phyloP scores from a whole-genome alignment of 768 basidiomycete genomes.

The Xerocomus brunneocitrinus region DNA sequence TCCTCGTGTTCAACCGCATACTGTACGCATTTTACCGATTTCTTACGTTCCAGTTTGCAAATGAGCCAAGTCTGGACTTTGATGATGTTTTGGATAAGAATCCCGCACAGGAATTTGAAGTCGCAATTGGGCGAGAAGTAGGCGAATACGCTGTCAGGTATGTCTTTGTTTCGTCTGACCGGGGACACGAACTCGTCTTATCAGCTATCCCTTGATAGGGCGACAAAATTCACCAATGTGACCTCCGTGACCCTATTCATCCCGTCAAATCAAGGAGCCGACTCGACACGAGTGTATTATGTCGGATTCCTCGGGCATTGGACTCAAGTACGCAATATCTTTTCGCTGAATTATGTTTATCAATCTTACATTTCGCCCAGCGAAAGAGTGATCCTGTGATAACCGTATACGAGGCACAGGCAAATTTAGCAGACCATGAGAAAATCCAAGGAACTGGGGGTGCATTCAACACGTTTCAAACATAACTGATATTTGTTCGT shows the following conservation, averaged over 20 bases:
- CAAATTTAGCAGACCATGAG: conserved; percentile 83
- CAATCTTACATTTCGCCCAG: conserved; percentile 35
- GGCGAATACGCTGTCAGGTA: conserved; percentile 86
- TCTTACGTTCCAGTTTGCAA: conserved; percentile 51
- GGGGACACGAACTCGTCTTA: background rate
- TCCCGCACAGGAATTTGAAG: conserved; percentile 67
- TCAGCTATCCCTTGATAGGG: conserved; percentile 39
- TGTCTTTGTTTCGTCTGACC: conserved; percentile 14
- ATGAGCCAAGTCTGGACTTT: conserved; percentile 79
- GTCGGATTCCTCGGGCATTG: conserved; percentile 81
- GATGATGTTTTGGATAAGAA: conserved; percentile 57
- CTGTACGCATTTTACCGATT: background rate
- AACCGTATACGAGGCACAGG: conserved; percentile 83
- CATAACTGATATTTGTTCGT: conserved; percentile 8
- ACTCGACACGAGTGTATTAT: conserved; percentile 74
- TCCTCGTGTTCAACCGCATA: background rate
- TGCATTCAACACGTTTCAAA: conserved; percentile 45
- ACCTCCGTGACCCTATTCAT: conserved; percentile 81
- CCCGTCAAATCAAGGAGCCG: conserved; percentile 75
- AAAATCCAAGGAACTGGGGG: conserved; percentile 81
- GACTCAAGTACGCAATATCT: conserved; percentile 52
- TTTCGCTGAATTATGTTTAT: background rate
- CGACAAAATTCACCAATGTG: conserved; percentile 81
- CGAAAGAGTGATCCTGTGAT: conserved; percentile 74
- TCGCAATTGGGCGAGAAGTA: conserved; percentile 68